phyloP scores from a whole-genome alignment of 129 eudicot species.

The Flaveria robusta region DNA sequence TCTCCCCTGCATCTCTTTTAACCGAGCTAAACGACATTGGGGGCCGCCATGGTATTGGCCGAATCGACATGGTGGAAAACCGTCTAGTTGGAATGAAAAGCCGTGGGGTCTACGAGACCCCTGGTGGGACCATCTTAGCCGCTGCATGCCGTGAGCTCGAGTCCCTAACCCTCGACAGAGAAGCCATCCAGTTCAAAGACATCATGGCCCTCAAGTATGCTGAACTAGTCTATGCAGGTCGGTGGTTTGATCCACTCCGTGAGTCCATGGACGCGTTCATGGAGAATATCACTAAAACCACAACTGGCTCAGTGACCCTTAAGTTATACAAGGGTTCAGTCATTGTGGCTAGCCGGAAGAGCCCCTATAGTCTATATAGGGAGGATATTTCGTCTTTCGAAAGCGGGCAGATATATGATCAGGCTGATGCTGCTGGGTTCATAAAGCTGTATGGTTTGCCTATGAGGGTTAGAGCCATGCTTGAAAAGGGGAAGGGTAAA shows the following conservation, averaged over 20 bases:
- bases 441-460: slow-evolving; percentile 81
- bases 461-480: slow-evolving; percentile 96
- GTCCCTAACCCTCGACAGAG: slow-evolving; percentile 93
- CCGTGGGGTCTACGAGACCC: slow-evolving; percentile 96
- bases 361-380: slow-evolving; percentile 80
- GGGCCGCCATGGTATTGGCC: slow-evolving; percentile 90
- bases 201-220: slow-evolving; percentile 83
- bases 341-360: slow-evolving; percentile 68
- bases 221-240: slow-evolving; percentile 89
- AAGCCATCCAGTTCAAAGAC: slow-evolving; percentile 88
- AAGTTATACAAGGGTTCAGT: slow-evolving; percentile 93
- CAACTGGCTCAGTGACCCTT: slow-evolving; percentile 85
- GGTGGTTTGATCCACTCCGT: slow-evolving; percentile 98
- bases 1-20: slow-evolving; percentile 90
- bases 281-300: slow-evolving; percentile 77
- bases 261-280: slow-evolving; percentile 87
- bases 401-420: slow-evolving; percentile 84
- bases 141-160: slow-evolving; percentile 86
- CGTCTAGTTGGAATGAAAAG: slow-evolving; percentile 87
- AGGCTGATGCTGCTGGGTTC: slow-evolving; percentile 99
- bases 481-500: slow-evolving; percentile 65
- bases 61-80: slow-evolving; percentile 95
- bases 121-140: slow-evolving; percentile 92
- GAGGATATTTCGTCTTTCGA: slow-evolving; percentile 94
- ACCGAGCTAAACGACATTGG: slow-evolving; percentile 78